These are phyloP conservation scores for Gossypium sturtianum DNA, from an alignment of 345 rosid species.

Conservation along the genomic window DNA sequence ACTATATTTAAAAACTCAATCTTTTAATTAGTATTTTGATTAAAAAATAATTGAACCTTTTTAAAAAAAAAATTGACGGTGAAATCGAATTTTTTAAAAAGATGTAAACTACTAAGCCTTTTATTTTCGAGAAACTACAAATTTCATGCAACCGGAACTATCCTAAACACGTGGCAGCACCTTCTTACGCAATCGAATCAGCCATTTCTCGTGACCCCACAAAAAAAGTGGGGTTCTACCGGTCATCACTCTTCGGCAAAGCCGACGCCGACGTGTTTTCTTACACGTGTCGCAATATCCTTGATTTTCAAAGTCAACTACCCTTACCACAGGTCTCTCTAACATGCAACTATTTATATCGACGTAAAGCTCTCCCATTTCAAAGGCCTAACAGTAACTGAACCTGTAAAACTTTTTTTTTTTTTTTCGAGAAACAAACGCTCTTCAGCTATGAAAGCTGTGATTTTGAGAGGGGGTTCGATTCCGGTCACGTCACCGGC, in stretches of 20 bases:
- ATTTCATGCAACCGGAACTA: too few species aligned
- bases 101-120: too few species aligned
- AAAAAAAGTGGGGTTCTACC: background rate
- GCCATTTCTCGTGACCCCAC: conserved; percentile 26
- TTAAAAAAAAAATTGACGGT: too few species aligned
- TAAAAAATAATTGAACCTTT: too few species aligned
- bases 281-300: conserved; percentile 36
- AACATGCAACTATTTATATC: conserved; percentile 7
- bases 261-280: conserved; percentile 24
- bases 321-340: conserved; percentile 19
- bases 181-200: conserved; percentile 7
- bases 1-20: too few species aligned
- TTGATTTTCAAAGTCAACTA: conserved; percentile 16
- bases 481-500: conserved; percentile 28
- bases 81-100: too few species aligned
- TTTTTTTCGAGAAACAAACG: background rate
- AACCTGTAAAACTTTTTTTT: background rate
- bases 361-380: background rate
- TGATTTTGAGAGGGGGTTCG: conserved; percentile 53
- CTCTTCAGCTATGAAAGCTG: conserved; percentile 41
- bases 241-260: conserved; percentile 7
- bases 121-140: too few species aligned
- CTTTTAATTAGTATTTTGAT: too few species aligned
- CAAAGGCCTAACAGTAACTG: background rate
- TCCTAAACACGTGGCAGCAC: too few species aligned